Evolutionary conservation across 768 basidiomycete species (phyloP).

Genomic region (Candolleomyces efflorescens): DNA sequence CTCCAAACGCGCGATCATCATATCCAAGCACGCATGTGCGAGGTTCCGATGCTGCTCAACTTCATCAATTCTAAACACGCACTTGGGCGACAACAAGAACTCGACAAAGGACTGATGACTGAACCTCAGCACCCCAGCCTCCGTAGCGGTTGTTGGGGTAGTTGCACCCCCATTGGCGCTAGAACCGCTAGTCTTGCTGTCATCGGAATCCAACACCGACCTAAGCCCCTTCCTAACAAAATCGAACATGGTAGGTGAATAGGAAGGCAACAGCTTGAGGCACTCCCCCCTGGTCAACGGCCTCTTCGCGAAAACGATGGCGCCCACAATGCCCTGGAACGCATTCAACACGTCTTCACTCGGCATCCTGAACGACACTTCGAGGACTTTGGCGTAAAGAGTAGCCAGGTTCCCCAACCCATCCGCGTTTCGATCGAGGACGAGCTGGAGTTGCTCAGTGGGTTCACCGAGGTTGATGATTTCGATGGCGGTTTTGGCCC

Average conservation of each 20-base stretch:
- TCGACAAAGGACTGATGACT: conserved; percentile 25
- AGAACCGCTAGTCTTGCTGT: neutral
- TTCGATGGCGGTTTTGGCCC: conserved; percentile 19
- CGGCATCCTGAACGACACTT: conserved; percentile 12
- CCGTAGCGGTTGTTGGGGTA: no score
- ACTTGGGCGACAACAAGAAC: conserved; percentile 15
- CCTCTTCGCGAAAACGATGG: conserved; percentile 17
- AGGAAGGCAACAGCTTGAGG: conserved; percentile 9
- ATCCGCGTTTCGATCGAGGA: conserved; percentile 6
- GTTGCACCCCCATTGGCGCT: neutral
- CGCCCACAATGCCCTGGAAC: conserved; percentile 15
- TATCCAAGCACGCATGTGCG: conserved; percentile 15
- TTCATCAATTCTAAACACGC: conserved; percentile 15
- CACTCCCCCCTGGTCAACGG: conserved; percentile 14
- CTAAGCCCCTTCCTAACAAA: conserved; percentile 14
- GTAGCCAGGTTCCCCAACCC: conserved; percentile 13
- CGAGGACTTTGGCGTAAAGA: conserved; percentile 17
- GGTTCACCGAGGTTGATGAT: conserved; percentile 17
- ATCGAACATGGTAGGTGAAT: conserved; percentile 13
- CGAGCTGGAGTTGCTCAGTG: conserved; percentile 6
- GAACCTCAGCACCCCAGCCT: conserved; percentile 13
- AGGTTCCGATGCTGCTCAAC: conserved; percentile 15
- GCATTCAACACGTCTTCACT: conserved; percentile 7
- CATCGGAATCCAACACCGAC: conserved; percentile 15
- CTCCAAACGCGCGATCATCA: conserved; percentile 24